Base-by-base conservation (phyloP, 805 yeast species). In the Candida xiaguanensis region DNA sequence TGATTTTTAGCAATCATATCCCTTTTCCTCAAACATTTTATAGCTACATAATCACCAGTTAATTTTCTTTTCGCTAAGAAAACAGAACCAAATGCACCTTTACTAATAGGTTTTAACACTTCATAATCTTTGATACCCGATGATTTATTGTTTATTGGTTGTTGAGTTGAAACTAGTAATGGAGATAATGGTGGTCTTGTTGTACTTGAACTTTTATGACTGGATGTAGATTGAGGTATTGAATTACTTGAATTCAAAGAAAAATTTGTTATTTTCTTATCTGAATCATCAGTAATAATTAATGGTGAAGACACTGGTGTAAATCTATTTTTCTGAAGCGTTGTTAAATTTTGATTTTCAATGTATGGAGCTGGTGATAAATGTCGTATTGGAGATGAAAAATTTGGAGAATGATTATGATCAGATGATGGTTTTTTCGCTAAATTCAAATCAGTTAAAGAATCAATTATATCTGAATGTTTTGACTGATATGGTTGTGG, bases 1-100 rank as follows among this genome's bases (percentile, higher is more conserved):
- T 93, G 99, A 68, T 95, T 95, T 63, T 91, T 93, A 2, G 96
- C 91, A 44, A 93, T 82, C 98, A 93, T 93, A 60, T 93, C 98
- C 3, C 95, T 76, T 60, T 93, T 93, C 51, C 82, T 86, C 45
- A 93, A 65, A 11, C 88, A 93, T 58, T 93, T 93, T 46, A 93
- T 89, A 0, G 99, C 99, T 50, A 86, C 91, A 59, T 89, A 85
- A 46, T 95, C 99, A 4, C 97, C 96, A 0, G 97, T 91, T 9
- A 84, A 61, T 51, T 80, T 82, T 52, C 93, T 75, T 47, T 82
- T 79, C 0, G 96, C 90, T 7, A 93, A 69, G 59, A 81, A 93
- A 2, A 93, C 99, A 26, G 95, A 84, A 0, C 99, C 99, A 70
- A 90, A 93, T 0, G 99, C 99, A 30, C 99, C 99, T 54, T 88